Percentiles rank a stretch among this genome's conserved stretches.
Conservation (phyloP, 2,329 filamentous ascomycete species). For the Huntiella omanensis region DNA sequence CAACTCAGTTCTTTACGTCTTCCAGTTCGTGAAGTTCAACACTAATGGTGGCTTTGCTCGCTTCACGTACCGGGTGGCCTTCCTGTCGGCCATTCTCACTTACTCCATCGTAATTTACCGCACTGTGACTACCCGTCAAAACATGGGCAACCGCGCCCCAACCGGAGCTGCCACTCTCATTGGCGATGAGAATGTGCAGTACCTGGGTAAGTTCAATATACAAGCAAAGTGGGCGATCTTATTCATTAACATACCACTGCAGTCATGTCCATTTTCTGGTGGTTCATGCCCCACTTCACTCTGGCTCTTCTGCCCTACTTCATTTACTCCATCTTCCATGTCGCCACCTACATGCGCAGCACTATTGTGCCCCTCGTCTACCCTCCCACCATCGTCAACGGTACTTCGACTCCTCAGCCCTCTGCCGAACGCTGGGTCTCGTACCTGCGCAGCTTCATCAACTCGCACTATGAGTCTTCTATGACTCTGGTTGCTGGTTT, state of each 20-base stretch:
- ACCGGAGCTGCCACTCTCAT: slow-evolving; percentile 45
- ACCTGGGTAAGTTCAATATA: slow-evolving; percentile 50
- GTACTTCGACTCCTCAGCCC: slow-evolving; percentile 31
- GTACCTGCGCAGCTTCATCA: slow-evolving; percentile 81
- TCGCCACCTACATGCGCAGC: slow-evolving; percentile 86
- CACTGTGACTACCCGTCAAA: slow-evolving; percentile 70
- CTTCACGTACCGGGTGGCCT: slow-evolving; percentile 77
- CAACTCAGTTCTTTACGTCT: slow-evolving; percentile 59
- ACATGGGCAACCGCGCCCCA: slow-evolving; percentile 46
- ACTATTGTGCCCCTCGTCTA: slow-evolving; percentile 79
- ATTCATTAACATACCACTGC: slow-evolving; percentile 1
- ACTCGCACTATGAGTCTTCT: slow-evolving; percentile 90
- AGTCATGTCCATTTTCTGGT: slow-evolving; percentile 60
- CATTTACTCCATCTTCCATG: slow-evolving; percentile 97
- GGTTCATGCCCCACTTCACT: slow-evolving; percentile 74
- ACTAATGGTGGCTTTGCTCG: slow-evolving; percentile 58
- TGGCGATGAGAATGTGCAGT: slow-evolving; percentile 92
- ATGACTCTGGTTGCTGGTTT: slow-evolving; percentile 85
- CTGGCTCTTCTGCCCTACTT: slow-evolving; percentile 84
- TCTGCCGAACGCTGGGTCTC: slow-evolving; percentile 28
- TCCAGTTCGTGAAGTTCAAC: slow-evolving; percentile 83
- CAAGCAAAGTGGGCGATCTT: background rate
- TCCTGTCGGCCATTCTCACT: slow-evolving; percentile 72
- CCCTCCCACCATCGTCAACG: slow-evolving; percentile 39
- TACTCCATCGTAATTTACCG: slow-evolving; percentile 99